Percentiles rank a stretch among this genome's conserved stretches.
These are phyloP conservation scores for Lojkania enalia DNA, from an alignment of 2,329 filamentous ascomycete species.

Conservation along the genomic window DNA sequence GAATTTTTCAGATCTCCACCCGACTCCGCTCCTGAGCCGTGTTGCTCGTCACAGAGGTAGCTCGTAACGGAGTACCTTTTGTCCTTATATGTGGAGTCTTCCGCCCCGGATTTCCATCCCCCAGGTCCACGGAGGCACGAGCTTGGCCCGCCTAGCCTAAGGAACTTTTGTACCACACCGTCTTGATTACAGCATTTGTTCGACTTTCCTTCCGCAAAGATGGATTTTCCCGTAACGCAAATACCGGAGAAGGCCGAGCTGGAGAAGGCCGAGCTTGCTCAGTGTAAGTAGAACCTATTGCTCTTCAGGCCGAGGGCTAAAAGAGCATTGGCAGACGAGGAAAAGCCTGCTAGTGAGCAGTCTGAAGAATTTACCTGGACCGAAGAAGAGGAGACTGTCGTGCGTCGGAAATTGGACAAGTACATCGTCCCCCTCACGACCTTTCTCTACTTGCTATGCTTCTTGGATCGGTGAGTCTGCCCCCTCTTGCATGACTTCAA, in stretches of 20 bases:
- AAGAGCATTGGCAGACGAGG: conserved; percentile 19
- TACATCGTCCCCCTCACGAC: conserved; percentile 58
- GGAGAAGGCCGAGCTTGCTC: conserved; percentile 23
- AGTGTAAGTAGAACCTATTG: conserved; percentile 23
- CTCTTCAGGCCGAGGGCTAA: conserved; percentile 11
- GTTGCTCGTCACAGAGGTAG: conserved; percentile 13
- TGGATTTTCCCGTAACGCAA: conserved; percentile 5
- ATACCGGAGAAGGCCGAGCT: conserved; percentile 24
- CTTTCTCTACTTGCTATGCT: conserved; percentile 58
- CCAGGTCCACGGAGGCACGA: conserved; percentile 19
- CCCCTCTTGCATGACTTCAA: background rate
- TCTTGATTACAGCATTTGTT: background rate
- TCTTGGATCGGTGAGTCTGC: conserved; percentile 46
- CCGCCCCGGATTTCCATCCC: conserved; percentile 34
- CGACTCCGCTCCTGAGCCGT: conserved; percentile 5
- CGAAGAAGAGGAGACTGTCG: conserved; percentile 52
- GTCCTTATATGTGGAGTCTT: conserved; percentile 34
- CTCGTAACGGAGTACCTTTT: conserved; percentile 17
- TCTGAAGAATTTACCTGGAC: conserved; percentile 53
- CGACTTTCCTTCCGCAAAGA: background rate
- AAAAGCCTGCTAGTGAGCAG: conserved; percentile 29
- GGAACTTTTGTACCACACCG: conserved; percentile 7
- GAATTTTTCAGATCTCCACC: background rate
- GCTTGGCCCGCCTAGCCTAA: conserved; percentile 2
- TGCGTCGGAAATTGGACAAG: conserved; percentile 58